These are phyloP conservation scores for Aleurites moluccanus DNA, from an alignment of 441 rosid species.

Conservation along the genomic window DNA sequence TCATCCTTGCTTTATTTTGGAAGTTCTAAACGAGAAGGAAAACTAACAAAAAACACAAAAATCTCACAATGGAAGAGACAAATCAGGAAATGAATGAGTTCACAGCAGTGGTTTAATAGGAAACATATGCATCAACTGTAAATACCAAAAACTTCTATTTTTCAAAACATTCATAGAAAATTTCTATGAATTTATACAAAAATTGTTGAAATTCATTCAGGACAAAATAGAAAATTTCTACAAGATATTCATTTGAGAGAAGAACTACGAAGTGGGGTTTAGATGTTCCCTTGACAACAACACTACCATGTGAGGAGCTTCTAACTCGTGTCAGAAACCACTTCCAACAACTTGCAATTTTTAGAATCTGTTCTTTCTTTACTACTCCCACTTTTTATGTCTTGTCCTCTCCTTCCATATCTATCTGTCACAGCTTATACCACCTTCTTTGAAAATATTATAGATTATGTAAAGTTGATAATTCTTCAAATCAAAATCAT, in stretches of 20 bases:
- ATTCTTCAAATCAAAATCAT: background rate
- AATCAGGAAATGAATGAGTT: background rate
- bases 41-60: no score
- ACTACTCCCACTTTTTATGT: background rate
- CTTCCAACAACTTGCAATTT: conserved; percentile 18
- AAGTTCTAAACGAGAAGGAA: no score
- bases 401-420: background rate
- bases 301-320: conserved; percentile 19
- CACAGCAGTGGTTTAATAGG: background rate
- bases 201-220: no score
- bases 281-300: conserved; percentile 12
- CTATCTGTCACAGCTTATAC: conserved; percentile 12
- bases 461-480: background rate
- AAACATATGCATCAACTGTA: background rate
- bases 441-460: conserved; percentile 14
- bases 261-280: background rate
- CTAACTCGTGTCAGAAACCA: conserved; percentile 19
- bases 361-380: conserved; percentile 11
- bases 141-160: background rate
- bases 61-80: background rate
- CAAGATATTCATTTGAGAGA: background rate
- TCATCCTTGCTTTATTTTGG: no score
- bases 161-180: no score
- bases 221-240: background rate
- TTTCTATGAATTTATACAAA: no score